phyloP scores from a whole-genome alignment of 2,329 filamentous ascomycete genomes.

The Curvularia hawaiiensis region DNA sequence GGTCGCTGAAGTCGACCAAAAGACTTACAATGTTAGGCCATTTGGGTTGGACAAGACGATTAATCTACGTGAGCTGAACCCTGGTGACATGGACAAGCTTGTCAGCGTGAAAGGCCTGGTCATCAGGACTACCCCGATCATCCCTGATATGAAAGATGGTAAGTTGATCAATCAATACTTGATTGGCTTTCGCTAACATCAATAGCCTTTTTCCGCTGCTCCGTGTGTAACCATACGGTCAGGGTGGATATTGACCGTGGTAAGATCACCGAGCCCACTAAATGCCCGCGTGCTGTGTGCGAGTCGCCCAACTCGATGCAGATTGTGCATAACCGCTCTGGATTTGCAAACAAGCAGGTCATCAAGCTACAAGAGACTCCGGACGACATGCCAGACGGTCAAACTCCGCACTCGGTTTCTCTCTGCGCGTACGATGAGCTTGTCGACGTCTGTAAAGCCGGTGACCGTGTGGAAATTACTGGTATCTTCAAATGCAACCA shows the following conservation, averaged over 20 bases:
- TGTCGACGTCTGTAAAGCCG: slow-evolving; percentile 96
- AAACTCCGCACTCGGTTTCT: slow-evolving; percentile 96
- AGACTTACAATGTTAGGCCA: slow-evolving; percentile 83
- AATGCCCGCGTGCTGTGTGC: slow-evolving; percentile 83
- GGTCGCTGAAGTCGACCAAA: slow-evolving; percentile 76
- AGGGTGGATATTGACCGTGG: slow-evolving; percentile 92
- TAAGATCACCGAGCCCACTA: slow-evolving; percentile 92
- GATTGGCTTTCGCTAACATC: slow-evolving; percentile 15
- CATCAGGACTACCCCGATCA: slow-evolving; percentile 93
- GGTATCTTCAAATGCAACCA: slow-evolving; percentile 96
- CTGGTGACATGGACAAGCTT: slow-evolving; percentile 95
- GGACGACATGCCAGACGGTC: slow-evolving; percentile 90
- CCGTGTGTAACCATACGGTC: slow-evolving; percentile 88
- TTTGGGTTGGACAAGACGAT: slow-evolving; percentile 86
- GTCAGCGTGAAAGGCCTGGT: slow-evolving; percentile 95
- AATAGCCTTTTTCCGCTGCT: slow-evolving; percentile 92
- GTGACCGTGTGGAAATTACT: slow-evolving; percentile 93
- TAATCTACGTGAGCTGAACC: slow-evolving; percentile 93
- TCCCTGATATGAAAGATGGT: slow-evolving; percentile 96
- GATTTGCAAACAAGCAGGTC: slow-evolving; percentile 96
- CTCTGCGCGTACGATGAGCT: slow-evolving; percentile 96
- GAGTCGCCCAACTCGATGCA: slow-evolving; percentile 94
- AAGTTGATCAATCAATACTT: slow-evolving; percentile 15
- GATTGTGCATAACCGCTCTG: slow-evolving; percentile 93
- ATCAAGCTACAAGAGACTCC: slow-evolving; percentile 99